Base-by-base conservation (phyloP, 176 grass and related monocot genomes). In the Aegilops speltoides region DNA sequence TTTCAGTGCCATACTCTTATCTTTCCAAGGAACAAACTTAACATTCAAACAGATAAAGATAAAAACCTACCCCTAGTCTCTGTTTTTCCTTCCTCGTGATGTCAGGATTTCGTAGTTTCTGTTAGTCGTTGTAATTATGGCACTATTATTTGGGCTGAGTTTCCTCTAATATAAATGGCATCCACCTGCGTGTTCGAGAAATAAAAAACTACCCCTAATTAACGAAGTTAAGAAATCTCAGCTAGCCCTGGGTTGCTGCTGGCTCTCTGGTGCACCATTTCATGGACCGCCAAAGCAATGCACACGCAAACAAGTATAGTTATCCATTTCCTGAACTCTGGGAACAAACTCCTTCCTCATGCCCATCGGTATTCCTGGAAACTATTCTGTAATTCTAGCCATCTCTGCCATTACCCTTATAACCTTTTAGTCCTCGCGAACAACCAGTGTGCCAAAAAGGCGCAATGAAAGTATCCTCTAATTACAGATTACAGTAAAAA, bases 401-500 rank as follows among this genome's bases (percentile, higher is more conserved):
- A n/a, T 25, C 82, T 68, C 40, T 68, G 22, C 8, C 8, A 72
- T 59, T 67, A 37, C 20, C 66, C 22, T 71, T 59, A 31, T 36
- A 59, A 57, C 15, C 65, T 25, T 68, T 71, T 76, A 28, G 15
- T 63, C 84, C n/a, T 63, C 17, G 32, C 22, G 1, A 68, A n/a
- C 40, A 36, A 80, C 77, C 19, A 26, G 17, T 75, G 45, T 67
- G 25, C 12, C 11, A 24, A 73, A 68, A 68, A 59, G 22, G 22
- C 4, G 68, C 26, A 75, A 54, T 73, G 45, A 13, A 66, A 36
- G 36, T 81, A 81, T 8, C 17, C 33, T 61, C 20, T 5, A 34
- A 85, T 81, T 86, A 61, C 20, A 11, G 29, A 89, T 82, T 1
- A 14, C 52, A 45, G 37, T 73, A 69, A 37, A 4, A 70, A 12